Percentiles rank a stretch among this genome's conserved stretches.
Conservation (phyloP, 345 rosid genomes). For the Dipteronia sinensis region DNA sequence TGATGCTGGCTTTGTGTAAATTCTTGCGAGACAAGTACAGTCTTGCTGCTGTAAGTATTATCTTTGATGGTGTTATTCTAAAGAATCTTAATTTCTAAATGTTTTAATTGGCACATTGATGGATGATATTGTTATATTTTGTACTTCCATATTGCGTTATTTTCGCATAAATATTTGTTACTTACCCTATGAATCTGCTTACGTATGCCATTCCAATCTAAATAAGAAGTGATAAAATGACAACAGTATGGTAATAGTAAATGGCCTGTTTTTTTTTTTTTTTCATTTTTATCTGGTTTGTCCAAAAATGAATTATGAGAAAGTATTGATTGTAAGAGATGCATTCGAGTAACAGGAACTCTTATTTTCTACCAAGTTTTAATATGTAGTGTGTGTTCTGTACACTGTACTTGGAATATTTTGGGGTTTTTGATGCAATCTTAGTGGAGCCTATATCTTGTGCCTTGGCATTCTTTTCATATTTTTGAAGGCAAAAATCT, state of each 20-base stretch:
- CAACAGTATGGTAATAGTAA: background rate
- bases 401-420: background rate
- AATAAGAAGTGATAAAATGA: no score
- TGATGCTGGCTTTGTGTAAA: slow-evolving; percentile 86
- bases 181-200: background rate
- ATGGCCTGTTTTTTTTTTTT: background rate
- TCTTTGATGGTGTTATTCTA: background rate
- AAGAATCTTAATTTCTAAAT: background rate
- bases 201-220: no score
- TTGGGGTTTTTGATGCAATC: background rate
- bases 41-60: slow-evolving; percentile 87
- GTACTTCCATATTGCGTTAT: no score
- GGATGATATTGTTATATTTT: background rate
- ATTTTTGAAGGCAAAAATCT: background rate
- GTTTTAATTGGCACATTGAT: background rate
- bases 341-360: background rate
- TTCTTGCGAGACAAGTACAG: slow-evolving; percentile 82
- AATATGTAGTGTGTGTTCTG: background rate
- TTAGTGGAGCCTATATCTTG: background rate
- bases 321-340: background rate
- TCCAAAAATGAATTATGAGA: background rate
- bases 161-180: no score
- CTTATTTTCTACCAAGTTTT: background rate
- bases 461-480: background rate
- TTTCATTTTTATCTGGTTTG: background rate